phyloP scores from a whole-genome alignment of 352 stramenopile species.

The Pythium rhizo-oryzae region DNA sequence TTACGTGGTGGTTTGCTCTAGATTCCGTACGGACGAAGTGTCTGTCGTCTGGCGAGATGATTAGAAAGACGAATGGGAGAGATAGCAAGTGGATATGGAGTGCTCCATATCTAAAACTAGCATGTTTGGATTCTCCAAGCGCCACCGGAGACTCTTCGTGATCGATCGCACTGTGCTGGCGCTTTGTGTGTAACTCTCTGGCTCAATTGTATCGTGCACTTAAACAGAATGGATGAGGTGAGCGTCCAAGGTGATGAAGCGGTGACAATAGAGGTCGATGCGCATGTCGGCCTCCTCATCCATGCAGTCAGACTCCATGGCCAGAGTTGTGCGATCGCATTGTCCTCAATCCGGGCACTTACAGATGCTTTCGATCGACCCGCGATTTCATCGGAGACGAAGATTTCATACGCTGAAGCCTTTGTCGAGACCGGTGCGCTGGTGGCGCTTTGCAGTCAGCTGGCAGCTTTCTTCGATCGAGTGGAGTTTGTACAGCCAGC shows the following conservation, averaged over 20 bases:
- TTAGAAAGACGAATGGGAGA: constrained; percentile 26
- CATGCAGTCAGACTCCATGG: constrained; percentile 37
- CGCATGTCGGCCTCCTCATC: constrained; percentile 33
- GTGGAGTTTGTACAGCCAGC: constrained; percentile 17
- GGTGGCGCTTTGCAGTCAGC: constrained; percentile 1
- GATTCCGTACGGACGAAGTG: constrained; percentile 98
- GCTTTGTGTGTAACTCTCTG: neutral
- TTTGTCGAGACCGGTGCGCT: constrained; percentile 14
- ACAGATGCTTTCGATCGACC: neutral
- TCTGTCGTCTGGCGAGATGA: constrained; percentile 95
- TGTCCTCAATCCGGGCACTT: constrained; percentile 34
- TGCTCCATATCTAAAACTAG: constrained; percentile 1
- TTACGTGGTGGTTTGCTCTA: constrained; percentile 13
- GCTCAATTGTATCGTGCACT: neutral
- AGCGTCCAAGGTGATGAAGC: neutral
- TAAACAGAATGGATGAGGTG: neutral
- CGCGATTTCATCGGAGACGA: neutral
- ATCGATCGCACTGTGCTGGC: neutral
- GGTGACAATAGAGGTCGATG: constrained; percentile 21
- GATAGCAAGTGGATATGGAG: constrained; percentile 5
- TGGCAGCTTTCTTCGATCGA: constrained; percentile 16
- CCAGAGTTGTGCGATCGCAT: constrained; percentile 35
- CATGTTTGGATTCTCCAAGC: neutral
- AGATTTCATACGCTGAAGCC: neutral
- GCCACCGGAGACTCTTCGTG: neutral